Evolutionary conservation across 257 asterid species (phyloP).

Genomic region (Solanum appendiculatum): DNA sequence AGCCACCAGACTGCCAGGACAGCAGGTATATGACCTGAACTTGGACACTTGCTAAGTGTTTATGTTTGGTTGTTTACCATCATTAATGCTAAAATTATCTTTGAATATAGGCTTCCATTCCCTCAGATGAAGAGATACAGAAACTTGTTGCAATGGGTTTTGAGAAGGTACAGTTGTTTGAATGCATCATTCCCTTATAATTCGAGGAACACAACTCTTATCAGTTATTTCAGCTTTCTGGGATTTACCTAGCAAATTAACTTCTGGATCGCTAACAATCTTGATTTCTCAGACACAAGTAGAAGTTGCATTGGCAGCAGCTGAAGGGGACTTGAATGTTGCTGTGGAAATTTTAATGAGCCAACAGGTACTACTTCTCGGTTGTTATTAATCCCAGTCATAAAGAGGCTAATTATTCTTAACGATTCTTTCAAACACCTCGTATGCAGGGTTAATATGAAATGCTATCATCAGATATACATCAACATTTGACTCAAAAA

Average conservation of each 20-base stretch:
- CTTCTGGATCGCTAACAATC: not conserved
- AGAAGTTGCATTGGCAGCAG: conserved; percentile 91
- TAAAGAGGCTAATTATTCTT: not conserved
- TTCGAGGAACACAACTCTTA: not conserved
- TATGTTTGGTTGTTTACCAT: not conserved
- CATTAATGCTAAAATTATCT: not conserved
- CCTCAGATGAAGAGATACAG: conserved; percentile 61
- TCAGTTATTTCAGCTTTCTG: not conserved
- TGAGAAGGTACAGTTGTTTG: conserved; percentile 51
- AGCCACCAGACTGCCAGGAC: conserved; percentile 27
- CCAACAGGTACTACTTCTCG: conserved; percentile 57
- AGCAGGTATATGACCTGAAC: conserved; percentile 40
- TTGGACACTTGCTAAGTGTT: not conserved
- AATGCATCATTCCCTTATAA: not conserved
- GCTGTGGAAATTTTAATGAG: conserved; percentile 94
- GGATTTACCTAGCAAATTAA: not conserved
- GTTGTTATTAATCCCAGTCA: not conserved
- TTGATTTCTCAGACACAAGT: conserved; percentile 68
- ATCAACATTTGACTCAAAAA: not conserved
- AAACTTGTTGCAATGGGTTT: conserved; percentile 96
- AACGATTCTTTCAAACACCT: not conserved
- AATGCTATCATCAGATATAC: not conserved
- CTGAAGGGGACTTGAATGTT: conserved; percentile 76
- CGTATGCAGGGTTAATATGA: not conserved
- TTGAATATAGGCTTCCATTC: conserved; percentile 31